Evolutionary conservation across 73 alveolate species (phyloP), one percentile per base, ranked within the genome.

Genomic region (Symbiodinium natans): DNA sequence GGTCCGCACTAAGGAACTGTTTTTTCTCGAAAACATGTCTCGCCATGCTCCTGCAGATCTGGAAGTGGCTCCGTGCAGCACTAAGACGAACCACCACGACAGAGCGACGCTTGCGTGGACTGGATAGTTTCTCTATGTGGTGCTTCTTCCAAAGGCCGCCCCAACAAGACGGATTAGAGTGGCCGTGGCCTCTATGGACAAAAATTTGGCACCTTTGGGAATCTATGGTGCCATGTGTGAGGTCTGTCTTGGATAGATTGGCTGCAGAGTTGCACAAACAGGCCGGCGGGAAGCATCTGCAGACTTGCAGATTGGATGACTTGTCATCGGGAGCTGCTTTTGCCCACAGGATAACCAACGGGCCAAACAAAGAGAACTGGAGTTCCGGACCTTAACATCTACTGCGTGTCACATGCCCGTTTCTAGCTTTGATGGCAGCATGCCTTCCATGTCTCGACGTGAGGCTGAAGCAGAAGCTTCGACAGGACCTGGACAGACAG

Each of bases 261-360:
- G 95, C 95, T 0, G 95, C 95, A 13, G 95, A 89, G 74, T 83
- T 89, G 41, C 95, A 89, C 86, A 89, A 89, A 59, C 95, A 89
- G 95, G 84, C 43, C 23, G 10, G 77, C 77, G 6, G 77, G 4
- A n/a, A 25, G 15, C 33, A 25, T 59, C 33, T 59, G 36, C 63
- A 48, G 8, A 48, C 23, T 25, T 59, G 29, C 36, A 4, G 29
- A 25, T 59, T n/a, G n/a, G 77, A 13, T 21, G 8, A 21, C 29
- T 3, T 59, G 77, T 59, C 77, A 59, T 3, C 38, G 34, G 23
- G 31, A 59, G 34, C 52, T 15, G 33, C 56, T 19, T 36, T 36
- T 42, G 59, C 59, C 80, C 36, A 43, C 84, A 87, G 94, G 95
- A 89, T 86, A 89, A 89, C 34, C 95, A 54, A 42, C 86, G 86